Evolutionary conservation across 306 rosid species (phyloP).

Genomic region (Trichosanthes truncata): DNA sequence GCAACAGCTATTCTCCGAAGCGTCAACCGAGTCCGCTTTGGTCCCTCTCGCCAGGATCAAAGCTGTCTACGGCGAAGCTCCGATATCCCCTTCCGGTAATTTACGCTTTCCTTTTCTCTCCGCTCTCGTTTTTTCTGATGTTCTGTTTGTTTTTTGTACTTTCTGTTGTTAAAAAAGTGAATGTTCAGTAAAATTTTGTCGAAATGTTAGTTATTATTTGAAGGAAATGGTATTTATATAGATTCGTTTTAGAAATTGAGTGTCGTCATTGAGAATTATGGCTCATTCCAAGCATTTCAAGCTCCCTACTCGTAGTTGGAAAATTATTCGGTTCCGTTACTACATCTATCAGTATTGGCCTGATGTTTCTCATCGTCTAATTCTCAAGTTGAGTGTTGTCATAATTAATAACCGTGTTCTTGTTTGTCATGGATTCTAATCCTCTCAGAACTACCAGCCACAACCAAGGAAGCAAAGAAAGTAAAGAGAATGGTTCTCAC

Average conservation of each 20-base stretch:
- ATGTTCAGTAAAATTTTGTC: neutral
- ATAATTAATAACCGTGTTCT: neutral
- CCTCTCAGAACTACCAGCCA: neutral
- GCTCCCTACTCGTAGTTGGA: neutral
- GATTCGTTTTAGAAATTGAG: neutral
- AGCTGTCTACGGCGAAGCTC: conserved; percentile 63
- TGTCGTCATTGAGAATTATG: neutral
- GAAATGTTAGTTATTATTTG: neutral
- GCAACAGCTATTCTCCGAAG: conserved; percentile 64
- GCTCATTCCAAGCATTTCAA: neutral
- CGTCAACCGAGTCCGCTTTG: conserved; percentile 30
- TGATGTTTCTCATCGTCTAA: neutral
- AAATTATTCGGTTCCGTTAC: neutral
- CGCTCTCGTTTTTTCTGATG: neutral
- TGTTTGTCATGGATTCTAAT: neutral
- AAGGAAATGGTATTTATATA: neutral
- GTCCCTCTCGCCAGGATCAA: conserved; percentile 54
- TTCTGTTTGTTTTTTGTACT: no score
- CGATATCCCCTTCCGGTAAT: conserved; percentile 36
- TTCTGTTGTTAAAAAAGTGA: neutral
- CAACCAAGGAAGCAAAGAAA: neutral
- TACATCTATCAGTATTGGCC: neutral
- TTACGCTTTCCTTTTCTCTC: conserved; percentile 1
- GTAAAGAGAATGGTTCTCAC: neutral
- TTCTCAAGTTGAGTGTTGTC: neutral